These are phyloP conservation scores for Chenopodium quinoa DNA, from an alignment of 148 eudicot species.

Conservation along the genomic window DNA sequence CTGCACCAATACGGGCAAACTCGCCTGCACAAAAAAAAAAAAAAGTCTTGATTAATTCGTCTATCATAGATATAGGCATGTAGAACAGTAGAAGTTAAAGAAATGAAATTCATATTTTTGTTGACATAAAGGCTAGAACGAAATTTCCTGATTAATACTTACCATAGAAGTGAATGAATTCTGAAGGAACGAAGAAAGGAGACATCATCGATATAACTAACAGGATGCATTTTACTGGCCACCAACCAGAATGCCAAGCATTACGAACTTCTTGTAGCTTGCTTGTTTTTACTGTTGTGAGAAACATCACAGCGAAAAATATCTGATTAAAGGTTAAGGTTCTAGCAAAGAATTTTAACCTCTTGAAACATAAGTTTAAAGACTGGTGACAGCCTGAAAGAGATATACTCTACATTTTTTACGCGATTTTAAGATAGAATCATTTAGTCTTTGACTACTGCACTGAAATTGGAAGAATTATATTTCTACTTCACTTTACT, in stretches of 20 bases:
- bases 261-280: slow-evolving; percentile 60
- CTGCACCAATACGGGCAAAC: slow-evolving; percentile 93
- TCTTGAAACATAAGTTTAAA: background rate
- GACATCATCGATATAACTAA: slow-evolving; percentile 51
- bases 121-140: background rate
- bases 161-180: slow-evolving; percentile 82
- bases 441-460: background rate
- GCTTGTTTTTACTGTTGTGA: slow-evolving; percentile 55
- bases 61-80: background rate
- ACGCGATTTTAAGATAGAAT: background rate
- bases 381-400: background rate
- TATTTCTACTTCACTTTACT: too few species aligned
- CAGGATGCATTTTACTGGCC: slow-evolving; percentile 54
- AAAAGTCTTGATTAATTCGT: background rate
- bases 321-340: slow-evolving; percentile 62
- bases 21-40: slow-evolving; percentile 56
- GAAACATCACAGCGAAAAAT: slow-evolving; percentile 77
- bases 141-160: slow-evolving; percentile 14
- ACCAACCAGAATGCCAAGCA: slow-evolving; percentile 82
- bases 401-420: background rate
- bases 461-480: background rate
- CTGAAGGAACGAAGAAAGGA: slow-evolving; percentile 74
- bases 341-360: background rate
- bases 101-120: background rate
- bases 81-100: background rate